Percentiles rank a stretch among this genome's conserved stretches.
Evolutionary conservation across 352 stramenopile genomes (phyloP).

Genomic region (Thalassiosira hispida): DNA sequence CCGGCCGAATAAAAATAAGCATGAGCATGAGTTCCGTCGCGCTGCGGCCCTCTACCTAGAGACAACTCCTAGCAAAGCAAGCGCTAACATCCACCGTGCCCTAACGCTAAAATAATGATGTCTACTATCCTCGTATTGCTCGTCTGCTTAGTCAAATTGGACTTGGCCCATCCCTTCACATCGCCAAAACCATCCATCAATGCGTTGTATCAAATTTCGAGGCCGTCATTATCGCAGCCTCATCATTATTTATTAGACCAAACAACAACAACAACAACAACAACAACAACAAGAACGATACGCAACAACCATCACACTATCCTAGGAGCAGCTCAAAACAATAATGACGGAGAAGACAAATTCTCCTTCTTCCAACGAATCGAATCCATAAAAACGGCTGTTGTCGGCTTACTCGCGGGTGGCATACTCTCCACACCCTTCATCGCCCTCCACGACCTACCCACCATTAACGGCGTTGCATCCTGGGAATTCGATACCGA

Average conservation of each 20-base stretch:
- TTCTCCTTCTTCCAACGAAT: slow-evolving; percentile 76
- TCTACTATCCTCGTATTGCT: too few species aligned
- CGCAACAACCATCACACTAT: neutral
- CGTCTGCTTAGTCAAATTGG: too few species aligned
- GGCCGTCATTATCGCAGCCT: neutral
- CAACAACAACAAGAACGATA: neutral
- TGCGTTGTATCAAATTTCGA: too few species aligned
- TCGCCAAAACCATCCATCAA: too few species aligned
- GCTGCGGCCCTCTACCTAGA: too few species aligned
- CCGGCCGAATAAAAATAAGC: too few species aligned
- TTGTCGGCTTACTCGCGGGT: slow-evolving; percentile 62
- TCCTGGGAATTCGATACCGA: slow-evolving; percentile 81
- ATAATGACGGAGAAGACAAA: slow-evolving; percentile 48
- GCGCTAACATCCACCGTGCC: too few species aligned
- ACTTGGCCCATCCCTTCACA: too few species aligned
- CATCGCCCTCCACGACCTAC: slow-evolving; percentile 61
- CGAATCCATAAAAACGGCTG: slow-evolving; percentile 70
- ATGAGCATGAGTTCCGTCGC: too few species aligned
- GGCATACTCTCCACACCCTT: slow-evolving; percentile 63
- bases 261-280: too few species aligned
- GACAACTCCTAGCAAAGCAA: too few species aligned
- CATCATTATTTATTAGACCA: neutral
- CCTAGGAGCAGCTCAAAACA: neutral
- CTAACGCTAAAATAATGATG: too few species aligned
- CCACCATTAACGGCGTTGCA: slow-evolving; percentile 31